Percentiles rank a stretch among this genome's conserved stretches.
These are phyloP conservation scores for Mycena polygramma DNA, from an alignment of 768 basidiomycete genomes.

Conservation along the genomic window DNA sequence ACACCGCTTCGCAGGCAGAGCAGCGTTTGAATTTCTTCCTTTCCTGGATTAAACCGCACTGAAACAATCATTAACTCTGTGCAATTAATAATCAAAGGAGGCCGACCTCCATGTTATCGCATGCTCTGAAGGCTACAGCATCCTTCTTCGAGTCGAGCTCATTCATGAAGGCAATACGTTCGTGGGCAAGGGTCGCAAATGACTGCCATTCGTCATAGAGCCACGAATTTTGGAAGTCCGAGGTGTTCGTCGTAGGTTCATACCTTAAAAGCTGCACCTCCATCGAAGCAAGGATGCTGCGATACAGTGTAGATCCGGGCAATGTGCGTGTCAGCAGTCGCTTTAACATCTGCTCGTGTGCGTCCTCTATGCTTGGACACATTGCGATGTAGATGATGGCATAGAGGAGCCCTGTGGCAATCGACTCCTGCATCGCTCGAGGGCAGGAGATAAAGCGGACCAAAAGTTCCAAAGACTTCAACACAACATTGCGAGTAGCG, in stretches of 20 bases:
- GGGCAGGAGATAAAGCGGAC: background rate
- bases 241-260: no score
- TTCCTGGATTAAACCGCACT: conserved; percentile 3
- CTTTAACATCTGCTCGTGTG: no score
- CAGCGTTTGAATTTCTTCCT: background rate
- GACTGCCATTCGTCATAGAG: background rate
- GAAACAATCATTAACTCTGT: background rate
- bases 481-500: background rate
- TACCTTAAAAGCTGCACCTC: background rate
- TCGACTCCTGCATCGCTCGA: background rate
- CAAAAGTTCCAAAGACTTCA: background rate
- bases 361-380: no score
- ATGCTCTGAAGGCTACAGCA: background rate
- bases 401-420: background rate
- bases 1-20: background rate
- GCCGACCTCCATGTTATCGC: conserved; percentile 10
- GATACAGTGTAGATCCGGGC: conserved; percentile 2
- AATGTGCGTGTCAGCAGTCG: background rate
- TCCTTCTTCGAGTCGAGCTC: background rate
- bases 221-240: background rate
- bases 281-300: background rate
- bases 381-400: background rate
- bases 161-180: conserved; percentile 2
- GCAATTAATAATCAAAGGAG: background rate
- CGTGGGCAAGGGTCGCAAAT: background rate